A percentile compares a stretch with the other conserved stretches of the same genome.
These are phyloP conservation scores for Elaeis guineensis DNA, from an alignment of 176 grass and related monocot species.

Conservation along the genomic window DNA sequence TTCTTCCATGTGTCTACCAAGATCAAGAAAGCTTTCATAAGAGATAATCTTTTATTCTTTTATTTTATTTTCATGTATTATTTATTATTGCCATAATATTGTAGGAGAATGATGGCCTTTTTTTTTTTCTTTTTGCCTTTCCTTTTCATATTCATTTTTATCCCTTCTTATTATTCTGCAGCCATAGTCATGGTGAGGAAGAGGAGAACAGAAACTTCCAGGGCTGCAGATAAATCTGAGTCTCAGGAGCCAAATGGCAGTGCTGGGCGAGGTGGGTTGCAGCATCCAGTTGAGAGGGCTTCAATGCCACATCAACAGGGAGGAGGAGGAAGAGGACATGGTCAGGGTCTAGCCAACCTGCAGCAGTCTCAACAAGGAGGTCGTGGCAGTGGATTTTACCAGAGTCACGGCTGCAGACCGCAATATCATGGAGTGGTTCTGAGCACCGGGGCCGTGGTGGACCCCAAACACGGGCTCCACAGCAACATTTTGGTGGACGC, in stretches of 20 bases:
- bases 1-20: too few relatives aligned
- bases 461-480: conserved; percentile 24
- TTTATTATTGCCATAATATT: too few relatives aligned
- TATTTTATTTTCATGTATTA: too few relatives aligned
- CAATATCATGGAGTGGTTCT: conserved; percentile 35
- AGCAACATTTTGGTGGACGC: conserved; percentile 52
- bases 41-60: too few relatives aligned
- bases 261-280: conserved; percentile 33
- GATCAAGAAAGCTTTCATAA: too few relatives aligned
- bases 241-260: conserved; percentile 23
- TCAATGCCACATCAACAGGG: conserved; percentile 25
- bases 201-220: conserved; percentile 53
- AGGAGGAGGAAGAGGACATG: conserved; percentile 32
- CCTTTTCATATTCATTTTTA: neutral
- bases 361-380: conserved; percentile 43
- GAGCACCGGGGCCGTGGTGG: conserved; percentile 17
- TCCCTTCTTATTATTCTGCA: conserved; percentile 17
- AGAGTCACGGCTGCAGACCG: conserved; percentile 36
- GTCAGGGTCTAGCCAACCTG: conserved; percentile 33
- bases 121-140: too few relatives aligned
- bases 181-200: conserved; percentile 67
- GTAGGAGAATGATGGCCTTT: too few relatives aligned
- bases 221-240: conserved; percentile 43
- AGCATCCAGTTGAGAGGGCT: conserved; percentile 37
- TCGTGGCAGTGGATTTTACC: conserved; percentile 45